Evolutionary conservation across 1,284 basidiomycete species (phyloP), one percentile per base, ranked within the genome.

Genomic region (Leucoagaricus sp.): DNA sequence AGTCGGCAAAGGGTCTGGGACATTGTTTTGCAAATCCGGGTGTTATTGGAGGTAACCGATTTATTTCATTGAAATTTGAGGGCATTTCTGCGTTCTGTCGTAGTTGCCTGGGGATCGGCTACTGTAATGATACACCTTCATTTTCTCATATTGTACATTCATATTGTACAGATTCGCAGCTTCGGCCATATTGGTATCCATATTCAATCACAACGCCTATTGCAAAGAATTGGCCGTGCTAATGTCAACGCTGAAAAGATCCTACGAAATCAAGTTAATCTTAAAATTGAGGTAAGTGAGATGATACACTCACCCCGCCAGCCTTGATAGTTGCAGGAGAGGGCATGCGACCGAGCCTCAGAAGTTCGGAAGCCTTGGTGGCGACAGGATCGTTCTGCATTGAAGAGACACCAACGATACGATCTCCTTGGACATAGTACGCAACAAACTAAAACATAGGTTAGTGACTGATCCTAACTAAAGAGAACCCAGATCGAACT

Each of bases 311-410:
- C 60, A 85, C 86, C 78, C 83, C 83, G 45, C 85, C 86, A 28
- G 66, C 79, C 71, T 79, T 86, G 65, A 98, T 75, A 67, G 94
- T 91, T 13, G 84, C 79, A 2, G 89, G 78, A 13, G 84, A 80
- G 3, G 93, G 94, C 92, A 97, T 96, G 61, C 89, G 76, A 13
- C 84, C 86, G 45, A 93, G 72, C 47, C 90, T 79, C 64, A 97
- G 72, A 49, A 98, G 78, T 72, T 96, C 93, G 15, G 90, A 86
- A 3, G 85, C 84, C 72, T 93, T 91, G 61, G 83, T 81, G 54
- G 95, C 91, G 38, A 94, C 79, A 0, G 94, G 91, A 65, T 93
- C 91, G 57, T 83, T 83, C 71, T 89, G 87, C 89, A 93, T 93
- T 79, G 86, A 89, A 1, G 92, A 86, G 19, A 96, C 89, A 2